Evolutionary conservation across 257 asterid genomes (phyloP), one percentile per base, ranked within the genome.

Genomic region (Lantana camara): DNA sequence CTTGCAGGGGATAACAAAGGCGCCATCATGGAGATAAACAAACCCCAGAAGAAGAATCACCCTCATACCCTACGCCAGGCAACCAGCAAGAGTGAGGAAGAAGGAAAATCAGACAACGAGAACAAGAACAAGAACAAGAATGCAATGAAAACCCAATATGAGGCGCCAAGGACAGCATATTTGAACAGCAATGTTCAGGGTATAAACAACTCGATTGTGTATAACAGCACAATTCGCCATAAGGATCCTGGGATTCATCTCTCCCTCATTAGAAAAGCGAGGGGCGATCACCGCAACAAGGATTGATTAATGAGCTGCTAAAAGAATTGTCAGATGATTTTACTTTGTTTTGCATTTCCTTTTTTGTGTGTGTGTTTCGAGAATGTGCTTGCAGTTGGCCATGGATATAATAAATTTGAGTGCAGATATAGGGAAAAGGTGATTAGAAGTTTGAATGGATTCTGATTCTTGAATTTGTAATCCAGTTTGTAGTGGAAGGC

Each of bases 181-280:
- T 63, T 83, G 52, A 85, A 88, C 74, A 81, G 85, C 77, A 88
- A 88, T 32, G 83, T 81, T 15, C 96, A 88, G 71, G 96, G 89
- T 16, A 63, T 80, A 20, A 88, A 88, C 76, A 88, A 85, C 46
- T 88, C 95, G 13, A 78, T 88, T 34, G 62, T 85, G n/a, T 76
- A 46, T 48, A 76, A 77, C 66, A 46, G 50, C 20, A 32, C 14
- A 17, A 66, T 44, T 42, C 64, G 48, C 40, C 83, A 83, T 58
- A 68, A 81, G 34, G 77, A 82, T 59, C 95, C 95, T 2, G 96
- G 95, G 0, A 79, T 88, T 60, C 96, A 88, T 16, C 58, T 88
- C 19, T 53, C 77, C 2, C 69, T 81, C 41, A 27, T 64, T 1
- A 64, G 65, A 40, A 77, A 75, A 65, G 34, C 56, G 9, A 44